Conservation (phyloP, 2,329 filamentous ascomycete species). For the Pseudocercospora musae region DNA sequence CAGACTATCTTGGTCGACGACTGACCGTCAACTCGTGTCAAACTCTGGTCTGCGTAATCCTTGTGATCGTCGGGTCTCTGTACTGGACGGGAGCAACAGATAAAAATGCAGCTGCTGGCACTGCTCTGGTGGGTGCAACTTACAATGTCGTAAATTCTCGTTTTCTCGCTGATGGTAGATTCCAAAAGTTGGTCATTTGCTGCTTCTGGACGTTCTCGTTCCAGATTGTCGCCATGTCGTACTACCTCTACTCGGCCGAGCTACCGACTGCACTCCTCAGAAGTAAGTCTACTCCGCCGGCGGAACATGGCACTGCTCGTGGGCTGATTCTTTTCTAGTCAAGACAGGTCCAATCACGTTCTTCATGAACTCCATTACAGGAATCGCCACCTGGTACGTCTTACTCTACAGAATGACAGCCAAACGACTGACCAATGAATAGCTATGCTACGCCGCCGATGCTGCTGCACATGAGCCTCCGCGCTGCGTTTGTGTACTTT, state of each 20-base stretch:
- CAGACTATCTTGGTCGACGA: constrained; percentile 3
- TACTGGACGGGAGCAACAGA: constrained; percentile 4
- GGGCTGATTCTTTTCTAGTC: not conserved
- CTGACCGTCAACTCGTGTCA: constrained; percentile 4
- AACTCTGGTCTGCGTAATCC: constrained; percentile 1
- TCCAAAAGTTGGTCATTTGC: constrained; percentile 7
- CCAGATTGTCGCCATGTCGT: constrained; percentile 6
- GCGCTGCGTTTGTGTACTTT: constrained; percentile 3
- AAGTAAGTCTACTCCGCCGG: not conserved
- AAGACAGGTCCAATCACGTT: constrained; percentile 8
- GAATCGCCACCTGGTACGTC: constrained; percentile 6
- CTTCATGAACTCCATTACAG: constrained; percentile 5
- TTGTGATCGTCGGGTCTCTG: constrained; percentile 1
- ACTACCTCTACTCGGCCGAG: constrained; percentile 6
- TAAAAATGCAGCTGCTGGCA: not conserved
- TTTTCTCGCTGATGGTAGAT: not conserved
- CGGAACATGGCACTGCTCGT: not conserved
- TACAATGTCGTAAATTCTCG: not conserved
- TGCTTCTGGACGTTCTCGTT: constrained; percentile 9
- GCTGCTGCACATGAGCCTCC: constrained; percentile 2
- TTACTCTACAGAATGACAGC: not conserved
- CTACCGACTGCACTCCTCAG: constrained; percentile 4
- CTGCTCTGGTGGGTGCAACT: not conserved
- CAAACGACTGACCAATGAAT: not conserved
- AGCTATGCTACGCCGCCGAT: constrained; percentile 7